Evolutionary conservation across 2,329 filamentous ascomycete species (phyloP), one percentile per base, ranked within the genome.

Genomic region (Ascochyta lentis): DNA sequence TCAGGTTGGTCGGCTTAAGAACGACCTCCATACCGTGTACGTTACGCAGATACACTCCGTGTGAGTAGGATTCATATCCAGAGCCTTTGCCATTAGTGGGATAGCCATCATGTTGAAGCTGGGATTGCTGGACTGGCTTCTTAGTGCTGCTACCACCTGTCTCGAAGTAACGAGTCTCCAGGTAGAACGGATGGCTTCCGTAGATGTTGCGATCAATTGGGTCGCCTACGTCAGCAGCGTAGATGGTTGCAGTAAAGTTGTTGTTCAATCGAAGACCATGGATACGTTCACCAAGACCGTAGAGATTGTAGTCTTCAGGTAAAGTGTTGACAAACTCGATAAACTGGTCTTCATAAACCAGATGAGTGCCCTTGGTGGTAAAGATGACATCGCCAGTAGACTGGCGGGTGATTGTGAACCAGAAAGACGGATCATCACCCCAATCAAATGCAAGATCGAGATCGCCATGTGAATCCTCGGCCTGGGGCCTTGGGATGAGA

Each of bases 321-420:
- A 92, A 72, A 24, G 80, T 70, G 16, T 86, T 88, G 5, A 81
- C 81, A 61, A 93, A 88, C 65, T 92, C 90, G 38, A 92, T 84
- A 72, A 91, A 93, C 65, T 93, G 90, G 62, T 92, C 83, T 67
- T 92, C 89, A 65, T 86, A 93, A 0, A 93, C 84, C 13, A 93
- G 75, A 10, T 84, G 82, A 2, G 80, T 84, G 4, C 86, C 86
- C 16, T 79, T 75, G 0, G 89, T 92, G 10, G 84, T 83, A 69
- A 92, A 92, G 0, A 93, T 76, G 0, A 86, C 80, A 67, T 92
- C 89, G 0, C 84, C 86, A 73, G 70, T 86, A 47, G 75, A 89
- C 73, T 74, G 81, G 56, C 77, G 87, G 58, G 76, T 84, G 62
- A 83, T 81, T 71, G 74, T 82, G 73, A 80, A 86, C 56, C 74